These are phyloP conservation scores for Camelina hispida DNA, from an alignment of 345 rosid genomes.

Conservation along the genomic window DNA sequence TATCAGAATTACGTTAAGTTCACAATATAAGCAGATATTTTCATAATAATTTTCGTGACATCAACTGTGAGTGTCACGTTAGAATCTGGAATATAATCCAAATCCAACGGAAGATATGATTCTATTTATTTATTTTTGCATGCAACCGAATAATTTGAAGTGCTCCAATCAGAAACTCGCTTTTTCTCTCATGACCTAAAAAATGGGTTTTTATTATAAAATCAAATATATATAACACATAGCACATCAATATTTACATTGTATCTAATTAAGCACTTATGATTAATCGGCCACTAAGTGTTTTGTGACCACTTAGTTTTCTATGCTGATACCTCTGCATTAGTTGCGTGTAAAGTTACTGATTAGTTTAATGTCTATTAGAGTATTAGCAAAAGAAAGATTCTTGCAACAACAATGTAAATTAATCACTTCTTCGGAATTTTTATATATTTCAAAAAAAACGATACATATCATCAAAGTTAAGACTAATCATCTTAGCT, in stretches of 20 bases:
- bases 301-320: slow-evolving; percentile 30
- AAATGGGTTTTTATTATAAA: slow-evolving; percentile 7
- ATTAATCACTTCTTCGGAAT: not conserved
- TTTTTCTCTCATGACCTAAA: slow-evolving; percentile 30
- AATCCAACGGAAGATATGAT: slow-evolving; percentile 45
- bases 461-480: slow-evolving; percentile 9
- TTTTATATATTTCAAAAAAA: not conserved
- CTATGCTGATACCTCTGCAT: slow-evolving; percentile 29
- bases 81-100: slow-evolving; percentile 44
- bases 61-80: slow-evolving; percentile 38
- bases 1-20: not conserved
- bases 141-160: slow-evolving; percentile 46
- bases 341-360: slow-evolving; percentile 35
- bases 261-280: slow-evolving; percentile 9
- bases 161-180: slow-evolving; percentile 47
- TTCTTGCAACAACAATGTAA: slow-evolving; percentile 4
- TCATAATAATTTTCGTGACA: slow-evolving; percentile 36
- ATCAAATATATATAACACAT: not conserved
- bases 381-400: slow-evolving; percentile 27
- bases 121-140: slow-evolving; percentile 25
- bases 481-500: too few relatives aligned
- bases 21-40: slow-evolving; percentile 10
- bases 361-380: not conserved
- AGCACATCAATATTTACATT: slow-evolving; percentile 15
- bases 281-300: slow-evolving; percentile 27